Evolutionary conservation across 2,329 filamentous ascomycete species (phyloP), one percentile per base, ranked within the genome.

Genomic region (Xylaria sp.): DNA sequence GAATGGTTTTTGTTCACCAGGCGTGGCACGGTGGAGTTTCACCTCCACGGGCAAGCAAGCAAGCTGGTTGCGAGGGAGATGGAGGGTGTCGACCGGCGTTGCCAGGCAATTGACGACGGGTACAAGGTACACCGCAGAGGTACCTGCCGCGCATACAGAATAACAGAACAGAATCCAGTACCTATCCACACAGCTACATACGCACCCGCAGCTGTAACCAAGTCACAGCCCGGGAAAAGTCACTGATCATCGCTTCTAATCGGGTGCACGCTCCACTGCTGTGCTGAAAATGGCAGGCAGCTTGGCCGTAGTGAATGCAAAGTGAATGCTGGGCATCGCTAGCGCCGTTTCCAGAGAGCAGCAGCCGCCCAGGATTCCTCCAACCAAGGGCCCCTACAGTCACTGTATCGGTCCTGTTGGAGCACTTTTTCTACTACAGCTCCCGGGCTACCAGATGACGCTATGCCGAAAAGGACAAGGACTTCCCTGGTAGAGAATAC

Each of bases 1-100:
- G 70, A 69, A 75, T 72, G 75, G 72, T 70, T 77, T 77, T 77
- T 77, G 75, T 76, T 75, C 64, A 48, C 67, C 48, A 42, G 39
- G 34, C 59, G 36, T 51, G 55, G 67, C 64, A 65, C 69, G 71
- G 75, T 75, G 73, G 75, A 74, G 74, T 72, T 71, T 65, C 69
- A 73, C 65, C 69, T 72, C 21, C 27, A 56, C 30, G 48, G 55
- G 60, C 61, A 57, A 54, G 42, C 65, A 51, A 34, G 50, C 50
- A 30, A 6, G 11, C 39, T 69, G 68, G 74, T 76, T 77, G 74
- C 71, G 75, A 75, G 75, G 75, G 74, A 73, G 74, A 74, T 72
- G 68, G 71, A 57, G 63, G 57, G 51, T 42, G 39, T 65, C 58
- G 58, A 68, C 60, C 24, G 2, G 24, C 59, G 75, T 76, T 74